phyloP scores from a whole-genome alignment of 768 basidiomycete species.

The Lactarius quietus region DNA sequence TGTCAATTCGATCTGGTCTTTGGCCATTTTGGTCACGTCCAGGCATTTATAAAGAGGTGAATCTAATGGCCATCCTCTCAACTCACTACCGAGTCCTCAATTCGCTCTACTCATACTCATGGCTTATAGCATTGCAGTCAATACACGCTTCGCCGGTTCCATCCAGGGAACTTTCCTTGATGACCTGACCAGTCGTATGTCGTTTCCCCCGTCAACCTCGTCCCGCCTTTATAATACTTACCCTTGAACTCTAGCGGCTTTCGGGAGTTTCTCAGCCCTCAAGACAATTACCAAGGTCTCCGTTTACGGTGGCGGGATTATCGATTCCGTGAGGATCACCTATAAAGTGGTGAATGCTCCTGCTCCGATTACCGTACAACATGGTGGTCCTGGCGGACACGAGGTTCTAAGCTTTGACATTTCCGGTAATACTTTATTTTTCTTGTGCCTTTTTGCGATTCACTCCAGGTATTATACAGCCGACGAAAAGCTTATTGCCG shows the following conservation, averaged over 20 bases:
- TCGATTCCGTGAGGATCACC: background rate
- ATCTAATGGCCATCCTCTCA: background rate
- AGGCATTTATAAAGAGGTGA: no score
- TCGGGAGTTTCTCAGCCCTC: background rate
- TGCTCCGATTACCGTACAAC: background rate
- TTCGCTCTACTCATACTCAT: background rate
- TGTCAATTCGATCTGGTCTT: no score
- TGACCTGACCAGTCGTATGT: background rate
- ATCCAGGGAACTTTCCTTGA: background rate
- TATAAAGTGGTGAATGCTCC: background rate
- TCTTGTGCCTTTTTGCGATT: background rate
- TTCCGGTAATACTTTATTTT: background rate
- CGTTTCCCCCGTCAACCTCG: background rate
- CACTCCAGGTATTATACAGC: background rate
- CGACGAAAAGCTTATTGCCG: background rate
- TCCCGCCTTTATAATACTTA: background rate
- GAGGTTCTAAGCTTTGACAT: background rate
- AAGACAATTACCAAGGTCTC: background rate
- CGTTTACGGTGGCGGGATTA: background rate
- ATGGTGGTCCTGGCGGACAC: background rate
- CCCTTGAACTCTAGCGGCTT: background rate
- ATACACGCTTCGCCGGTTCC: background rate
- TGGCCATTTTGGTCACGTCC: constrained; percentile 5
- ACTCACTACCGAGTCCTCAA: background rate
- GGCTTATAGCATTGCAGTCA: background rate